These are phyloP conservation scores for Monosporascus sp. DNA, from an alignment of 2,329 filamentous ascomycete species.

Conservation along the genomic window DNA sequence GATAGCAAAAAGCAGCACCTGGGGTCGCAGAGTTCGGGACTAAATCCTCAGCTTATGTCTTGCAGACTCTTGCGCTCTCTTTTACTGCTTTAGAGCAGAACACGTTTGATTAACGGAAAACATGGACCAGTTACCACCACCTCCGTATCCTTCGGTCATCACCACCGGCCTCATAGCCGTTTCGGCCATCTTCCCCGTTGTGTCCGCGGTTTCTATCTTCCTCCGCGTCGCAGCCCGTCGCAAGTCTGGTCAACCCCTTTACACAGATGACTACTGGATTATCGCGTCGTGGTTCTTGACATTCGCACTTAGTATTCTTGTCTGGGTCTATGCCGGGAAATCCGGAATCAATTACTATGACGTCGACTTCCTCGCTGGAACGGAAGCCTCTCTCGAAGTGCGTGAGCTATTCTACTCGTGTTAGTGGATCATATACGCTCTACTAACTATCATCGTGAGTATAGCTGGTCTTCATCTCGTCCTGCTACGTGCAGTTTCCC, in stretches of 20 bases:
- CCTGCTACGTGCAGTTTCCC: background rate
- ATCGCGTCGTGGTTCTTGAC: constrained; percentile 1
- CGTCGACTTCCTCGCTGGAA: background rate
- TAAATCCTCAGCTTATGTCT: no score
- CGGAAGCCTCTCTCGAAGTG: constrained; percentile 1
- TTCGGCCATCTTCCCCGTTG: constrained; percentile 4
- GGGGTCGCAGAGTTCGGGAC: no score
- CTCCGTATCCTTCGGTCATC: constrained; percentile 6
- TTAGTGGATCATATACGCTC: background rate
- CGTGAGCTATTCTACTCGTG: background rate
- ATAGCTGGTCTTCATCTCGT: background rate
- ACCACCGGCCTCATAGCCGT: constrained; percentile 1
- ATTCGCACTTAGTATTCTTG: background rate
- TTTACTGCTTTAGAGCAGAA: no score
- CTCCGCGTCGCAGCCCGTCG: background rate
- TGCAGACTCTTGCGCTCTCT: no score
- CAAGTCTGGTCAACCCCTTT: background rate
- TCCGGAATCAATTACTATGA: constrained; percentile 6
- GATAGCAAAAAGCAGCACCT: no score
- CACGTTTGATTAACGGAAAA: no score
- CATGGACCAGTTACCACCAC: no score
- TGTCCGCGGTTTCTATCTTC: background rate
- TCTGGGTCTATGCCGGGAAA: background rate
- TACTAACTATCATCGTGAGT: no score
- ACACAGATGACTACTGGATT: constrained; percentile 5